Evolutionary conservation across 176 grass and related monocot species (phyloP).

Genomic region (Chloris gayana): DNA sequence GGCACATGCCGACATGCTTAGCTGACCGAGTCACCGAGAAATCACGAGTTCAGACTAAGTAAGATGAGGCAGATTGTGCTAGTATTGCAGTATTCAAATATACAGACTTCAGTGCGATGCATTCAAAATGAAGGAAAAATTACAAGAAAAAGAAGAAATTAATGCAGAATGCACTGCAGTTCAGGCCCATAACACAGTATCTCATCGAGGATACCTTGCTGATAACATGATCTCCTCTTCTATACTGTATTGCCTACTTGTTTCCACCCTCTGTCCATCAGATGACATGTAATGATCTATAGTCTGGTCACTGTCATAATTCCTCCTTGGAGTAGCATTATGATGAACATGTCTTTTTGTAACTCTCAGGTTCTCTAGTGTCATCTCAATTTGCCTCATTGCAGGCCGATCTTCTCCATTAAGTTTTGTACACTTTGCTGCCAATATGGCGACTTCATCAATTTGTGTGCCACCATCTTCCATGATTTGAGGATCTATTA

Average conservation of each 20-base stretch:
- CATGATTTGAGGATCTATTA: slow-evolving; percentile 37
- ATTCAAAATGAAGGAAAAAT: too few species aligned
- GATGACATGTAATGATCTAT: too few species aligned
- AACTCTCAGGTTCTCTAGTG: slow-evolving; percentile 16
- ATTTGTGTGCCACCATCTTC: slow-evolving; percentile 16
- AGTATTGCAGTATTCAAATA: too few species aligned
- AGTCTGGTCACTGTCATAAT: background rate
- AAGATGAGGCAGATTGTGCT: too few species aligned
- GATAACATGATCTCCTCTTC: slow-evolving; percentile 48
- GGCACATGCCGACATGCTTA: too few species aligned
- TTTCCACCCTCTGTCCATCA: background rate
- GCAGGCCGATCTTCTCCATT: slow-evolving; percentile 25
- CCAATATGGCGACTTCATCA: slow-evolving; percentile 25
- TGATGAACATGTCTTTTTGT: slow-evolving; percentile 13
- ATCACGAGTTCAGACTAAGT: too few species aligned
- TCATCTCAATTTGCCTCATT: slow-evolving; percentile 33
- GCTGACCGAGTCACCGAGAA: too few species aligned
- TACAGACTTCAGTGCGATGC: too few species aligned
- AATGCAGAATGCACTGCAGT: too few species aligned
- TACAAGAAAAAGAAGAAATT: too few species aligned
- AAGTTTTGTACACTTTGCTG: slow-evolving; percentile 20
- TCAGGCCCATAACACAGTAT: too few species aligned
- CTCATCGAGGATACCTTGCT: slow-evolving; percentile 45
- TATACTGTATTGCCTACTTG: slow-evolving; percentile 40
- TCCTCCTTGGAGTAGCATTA: background rate